Percentiles rank a stretch among this genome's conserved stretches.
Conservation (phyloP, 129 eudicot species). For the Pseudognaphalium luteoalbum region DNA sequence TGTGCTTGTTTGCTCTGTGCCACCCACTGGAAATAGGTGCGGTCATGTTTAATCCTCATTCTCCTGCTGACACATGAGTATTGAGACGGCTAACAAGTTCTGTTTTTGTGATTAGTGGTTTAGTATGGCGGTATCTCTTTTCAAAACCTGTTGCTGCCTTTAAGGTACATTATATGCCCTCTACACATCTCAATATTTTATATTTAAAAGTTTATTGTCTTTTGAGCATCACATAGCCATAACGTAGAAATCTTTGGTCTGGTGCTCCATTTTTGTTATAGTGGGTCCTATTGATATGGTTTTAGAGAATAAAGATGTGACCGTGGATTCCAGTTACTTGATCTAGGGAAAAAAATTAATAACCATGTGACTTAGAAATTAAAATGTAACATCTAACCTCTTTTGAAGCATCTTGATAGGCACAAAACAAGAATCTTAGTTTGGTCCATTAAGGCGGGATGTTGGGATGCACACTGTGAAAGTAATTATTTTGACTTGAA, state of each 20-base stretch:
- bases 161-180: slow-evolving; percentile 48
- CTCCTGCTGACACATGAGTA: slow-evolving; percentile 1
- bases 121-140: slow-evolving; percentile 90
- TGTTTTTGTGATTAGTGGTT: slow-evolving; percentile 54
- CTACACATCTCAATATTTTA: background rate
- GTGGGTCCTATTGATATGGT: no score
- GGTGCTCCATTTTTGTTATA: no score
- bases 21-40: slow-evolving; percentile 89
- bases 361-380: background rate
- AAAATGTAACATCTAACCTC: background rate
- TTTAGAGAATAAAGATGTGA: no score
- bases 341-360: no score
- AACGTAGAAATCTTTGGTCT: no score
- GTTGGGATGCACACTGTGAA: background rate
- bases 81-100: slow-evolving; percentile 21
- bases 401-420: background rate
- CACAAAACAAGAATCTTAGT: background rate
- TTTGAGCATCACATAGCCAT: no score
- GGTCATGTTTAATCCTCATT: slow-evolving; percentile 14
- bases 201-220: no score
- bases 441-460: background rate
- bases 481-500: background rate
- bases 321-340: no score
- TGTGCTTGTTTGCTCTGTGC: slow-evolving; percentile 90
- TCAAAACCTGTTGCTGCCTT: slow-evolving; percentile 90